Evolutionary conservation across 345 rosid genomes (phyloP), one percentile per base, ranked within the genome.

Genomic region (Triadica sebifera): DNA sequence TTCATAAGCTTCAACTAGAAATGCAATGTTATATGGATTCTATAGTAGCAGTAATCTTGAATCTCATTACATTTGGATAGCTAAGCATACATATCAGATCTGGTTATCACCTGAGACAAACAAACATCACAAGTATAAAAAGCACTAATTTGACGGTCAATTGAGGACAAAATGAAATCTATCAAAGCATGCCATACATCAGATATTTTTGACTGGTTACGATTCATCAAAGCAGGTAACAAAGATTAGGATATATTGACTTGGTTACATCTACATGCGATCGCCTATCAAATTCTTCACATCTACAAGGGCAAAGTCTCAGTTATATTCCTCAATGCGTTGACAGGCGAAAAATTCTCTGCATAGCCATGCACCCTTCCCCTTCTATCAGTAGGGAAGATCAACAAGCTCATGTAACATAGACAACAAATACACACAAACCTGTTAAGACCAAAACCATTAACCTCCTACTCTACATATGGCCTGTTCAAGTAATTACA

Each of bases 261-360:
- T 38, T 67, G 34, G 16, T 50, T 13, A 6, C 57, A 15, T 66
- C 50, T 25, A 52, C 37, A 12, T 12, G 25, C 16, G 13, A 29
- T 29, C 34, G 34, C 34, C 1, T 29, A 29, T 29, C 34, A 29
- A 2, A 29, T 29, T 29, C 34, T 29, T 29, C 2, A 29, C 34
- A 1, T 29, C 34, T 29, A 29, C 34, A 1, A 29, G 34, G 34
- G 34, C 19, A 46, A 47, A 61, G 37, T 7, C 56, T 3, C 19
- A 58, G 8, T 22, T 65, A 57, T 37, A 59, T 71, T 71, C 22
- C 61, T 55, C 53, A 9, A 53, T 70, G 39, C 53, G n/a, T 71
- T 59, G 39, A 59, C 12, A 45, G 45, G 67, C 59, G 16, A n/a
- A 13, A 29, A n/a, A 12, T 22, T 47, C 34, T 41, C 43, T 65